These are phyloP conservation scores for Pythium folliculosum DNA, from an alignment of 352 stramenopile species.

Conservation along the genomic window DNA sequence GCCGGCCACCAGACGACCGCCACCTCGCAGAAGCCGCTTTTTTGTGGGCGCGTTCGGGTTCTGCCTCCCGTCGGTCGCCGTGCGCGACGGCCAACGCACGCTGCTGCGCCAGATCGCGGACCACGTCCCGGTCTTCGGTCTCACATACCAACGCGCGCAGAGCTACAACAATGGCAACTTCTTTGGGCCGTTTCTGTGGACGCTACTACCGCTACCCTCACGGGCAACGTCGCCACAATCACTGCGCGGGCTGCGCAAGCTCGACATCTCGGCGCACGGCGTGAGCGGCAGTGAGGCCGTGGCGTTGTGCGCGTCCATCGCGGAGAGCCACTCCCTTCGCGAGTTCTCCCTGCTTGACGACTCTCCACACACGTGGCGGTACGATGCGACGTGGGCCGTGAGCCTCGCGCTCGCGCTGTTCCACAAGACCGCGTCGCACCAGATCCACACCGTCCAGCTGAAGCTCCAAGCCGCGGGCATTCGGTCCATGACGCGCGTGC, in stretches of 20 bases:
- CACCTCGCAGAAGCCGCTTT: too few relatives aligned
- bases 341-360: not conserved
- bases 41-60: too few relatives aligned
- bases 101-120: not conserved
- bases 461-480: not conserved
- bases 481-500: not conserved
- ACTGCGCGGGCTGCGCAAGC: not conserved
- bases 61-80: too few relatives aligned
- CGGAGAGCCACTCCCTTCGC: not conserved
- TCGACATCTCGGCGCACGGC: not conserved
- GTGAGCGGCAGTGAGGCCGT: not conserved
- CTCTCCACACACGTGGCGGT: not conserved
- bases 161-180: not conserved
- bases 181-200: not conserved
- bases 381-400: not conserved
- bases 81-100: too few relatives aligned
- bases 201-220: not conserved
- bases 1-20: too few relatives aligned
- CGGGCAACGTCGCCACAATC: too few relatives aligned
- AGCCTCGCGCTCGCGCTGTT: not conserved
- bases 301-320: not conserved
- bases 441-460: not conserved
- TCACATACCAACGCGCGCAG: not conserved
- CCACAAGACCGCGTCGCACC: not conserved
- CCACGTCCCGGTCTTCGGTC: not conserved